These are phyloP conservation scores for Wickerhamiella nectarea DNA, from an alignment of 805 yeast species.

Conservation along the genomic window DNA sequence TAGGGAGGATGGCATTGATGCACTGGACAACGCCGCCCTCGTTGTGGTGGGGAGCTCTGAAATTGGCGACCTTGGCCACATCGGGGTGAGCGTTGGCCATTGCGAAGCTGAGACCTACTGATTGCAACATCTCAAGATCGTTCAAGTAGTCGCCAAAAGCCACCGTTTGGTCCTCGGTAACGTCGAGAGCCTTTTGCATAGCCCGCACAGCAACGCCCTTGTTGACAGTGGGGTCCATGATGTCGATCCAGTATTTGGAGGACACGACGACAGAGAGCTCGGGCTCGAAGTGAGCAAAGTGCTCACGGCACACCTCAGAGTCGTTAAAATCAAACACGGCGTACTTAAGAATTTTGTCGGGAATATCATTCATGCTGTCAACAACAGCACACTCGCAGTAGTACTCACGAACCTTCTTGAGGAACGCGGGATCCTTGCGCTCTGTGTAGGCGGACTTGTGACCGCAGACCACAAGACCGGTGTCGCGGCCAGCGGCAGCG, in stretches of 20 bases:
- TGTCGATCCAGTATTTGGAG: constrained; percentile 6
- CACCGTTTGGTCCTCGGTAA: constrained; percentile 5
- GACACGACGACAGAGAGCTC: constrained; percentile 7
- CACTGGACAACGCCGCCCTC: constrained; percentile 7
- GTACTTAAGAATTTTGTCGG: constrained; percentile 6
- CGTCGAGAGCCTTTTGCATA: constrained; percentile 6
- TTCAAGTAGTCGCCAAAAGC: constrained; percentile 8
- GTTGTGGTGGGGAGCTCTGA: constrained; percentile 5
- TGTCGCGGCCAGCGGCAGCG: constrained; percentile 6
- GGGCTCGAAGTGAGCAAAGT: constrained; percentile 8
- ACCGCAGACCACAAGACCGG: constrained; percentile 5
- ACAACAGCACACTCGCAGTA: constrained; percentile 8
- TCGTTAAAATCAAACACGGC: constrained; percentile 5
- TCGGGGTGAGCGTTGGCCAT: constrained; percentile 8
- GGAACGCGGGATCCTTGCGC: constrained; percentile 3
- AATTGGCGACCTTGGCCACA: constrained; percentile 3
- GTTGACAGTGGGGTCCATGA: constrained; percentile 6
- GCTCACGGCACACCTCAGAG: constrained; percentile 2
- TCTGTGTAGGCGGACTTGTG: constrained; percentile 8
- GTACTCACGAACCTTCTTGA: constrained; percentile 6
- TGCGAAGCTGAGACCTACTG: constrained; percentile 3
- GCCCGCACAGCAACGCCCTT: constrained; percentile 7
- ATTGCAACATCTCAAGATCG: constrained; percentile 5
- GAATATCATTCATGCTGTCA: constrained; percentile 3
- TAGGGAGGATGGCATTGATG: constrained; percentile 5